phyloP scores from a whole-genome alignment of 169 alveolate genomes.

The Babesia sp. region DNA sequence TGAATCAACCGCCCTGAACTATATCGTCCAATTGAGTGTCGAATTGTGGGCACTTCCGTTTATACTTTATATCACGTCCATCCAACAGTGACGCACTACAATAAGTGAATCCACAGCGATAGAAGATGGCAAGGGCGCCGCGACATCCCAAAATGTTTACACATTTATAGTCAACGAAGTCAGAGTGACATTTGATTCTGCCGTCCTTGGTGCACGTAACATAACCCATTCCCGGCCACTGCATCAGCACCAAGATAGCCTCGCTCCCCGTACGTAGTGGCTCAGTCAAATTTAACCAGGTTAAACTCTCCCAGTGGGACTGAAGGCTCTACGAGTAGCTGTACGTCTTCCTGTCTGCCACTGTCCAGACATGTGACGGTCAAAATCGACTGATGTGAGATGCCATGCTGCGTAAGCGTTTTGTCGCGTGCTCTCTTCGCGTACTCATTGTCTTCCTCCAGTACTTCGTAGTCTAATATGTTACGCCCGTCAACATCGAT shows the following conservation, averaged over 20 bases:
- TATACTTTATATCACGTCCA: not conserved
- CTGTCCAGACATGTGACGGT: slow-evolving; percentile 40
- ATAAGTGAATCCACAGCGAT: not conserved
- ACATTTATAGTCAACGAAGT: not conserved
- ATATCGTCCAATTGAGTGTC: not conserved
- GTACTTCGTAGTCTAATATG: slow-evolving; percentile 36
- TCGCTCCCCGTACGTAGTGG: too few species aligned
- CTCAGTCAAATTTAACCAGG: not conserved
- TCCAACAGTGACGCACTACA: not conserved
- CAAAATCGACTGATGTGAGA: slow-evolving; percentile 33
- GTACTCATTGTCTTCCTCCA: slow-evolving; percentile 45
- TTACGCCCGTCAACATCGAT: slow-evolving; percentile 45
- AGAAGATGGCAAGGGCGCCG: slow-evolving; percentile 1
- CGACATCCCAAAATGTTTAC: not conserved
- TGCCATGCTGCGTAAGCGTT: slow-evolving; percentile 24
- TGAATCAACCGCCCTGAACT: not conserved
- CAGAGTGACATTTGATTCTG: too few species aligned
- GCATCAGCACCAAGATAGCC: too few species aligned
- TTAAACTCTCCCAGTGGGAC: not conserved
- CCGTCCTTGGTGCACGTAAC: too few species aligned
- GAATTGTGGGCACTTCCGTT: not conserved
- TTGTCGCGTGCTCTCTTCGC: slow-evolving; percentile 6
- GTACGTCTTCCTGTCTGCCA: slow-evolving; percentile 22
- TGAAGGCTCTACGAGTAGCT: slow-evolving; percentile 6
- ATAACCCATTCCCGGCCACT: too few species aligned